Evolutionary conservation across 257 asterid genomes (phyloP).

Genomic region (Leptodermis oblonga): DNA sequence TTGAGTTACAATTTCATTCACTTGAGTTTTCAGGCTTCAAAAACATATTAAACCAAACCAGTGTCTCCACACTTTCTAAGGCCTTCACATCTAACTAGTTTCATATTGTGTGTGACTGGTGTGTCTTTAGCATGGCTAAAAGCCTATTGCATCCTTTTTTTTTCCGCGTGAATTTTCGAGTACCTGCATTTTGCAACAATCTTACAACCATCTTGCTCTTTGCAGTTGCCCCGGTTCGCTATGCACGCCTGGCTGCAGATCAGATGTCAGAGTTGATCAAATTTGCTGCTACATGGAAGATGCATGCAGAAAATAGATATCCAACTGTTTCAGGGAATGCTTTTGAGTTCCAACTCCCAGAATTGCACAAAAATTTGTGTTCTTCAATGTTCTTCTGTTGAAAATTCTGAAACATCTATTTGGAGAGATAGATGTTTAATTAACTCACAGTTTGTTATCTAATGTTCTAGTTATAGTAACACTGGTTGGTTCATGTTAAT

Average conservation of each 20-base stretch:
- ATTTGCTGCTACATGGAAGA: constrained; percentile 13
- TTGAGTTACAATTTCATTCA: background rate
- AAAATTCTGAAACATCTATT: background rate
- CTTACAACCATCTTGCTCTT: background rate
- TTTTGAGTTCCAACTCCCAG: constrained; percentile 32
- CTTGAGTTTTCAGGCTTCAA: background rate
- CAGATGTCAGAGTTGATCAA: constrained; percentile 30
- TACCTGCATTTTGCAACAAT: background rate
- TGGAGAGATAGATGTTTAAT: background rate
- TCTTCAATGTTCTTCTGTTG: constrained; percentile 46
- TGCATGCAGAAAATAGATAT: background rate
- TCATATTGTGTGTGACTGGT: too few species aligned
- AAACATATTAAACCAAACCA: background rate
- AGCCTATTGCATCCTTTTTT: too few species aligned
- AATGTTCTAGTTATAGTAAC: too few species aligned
- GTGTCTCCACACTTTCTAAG: background rate
- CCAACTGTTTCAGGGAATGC: background rate
- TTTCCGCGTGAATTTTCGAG: too few species aligned
- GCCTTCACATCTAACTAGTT: background rate
- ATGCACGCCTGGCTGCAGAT: constrained; percentile 40
- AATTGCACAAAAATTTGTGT: constrained; percentile 33
- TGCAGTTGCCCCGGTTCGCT: constrained; percentile 51
- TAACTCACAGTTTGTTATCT: too few species aligned
- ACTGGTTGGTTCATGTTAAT: too few species aligned
- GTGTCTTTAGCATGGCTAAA: too few species aligned